Evolutionary conservation across 495 filamentous ascomycete species (phyloP), one percentile per base, ranked within the genome.

Genomic region (Trichoderma asperelloides): DNA sequence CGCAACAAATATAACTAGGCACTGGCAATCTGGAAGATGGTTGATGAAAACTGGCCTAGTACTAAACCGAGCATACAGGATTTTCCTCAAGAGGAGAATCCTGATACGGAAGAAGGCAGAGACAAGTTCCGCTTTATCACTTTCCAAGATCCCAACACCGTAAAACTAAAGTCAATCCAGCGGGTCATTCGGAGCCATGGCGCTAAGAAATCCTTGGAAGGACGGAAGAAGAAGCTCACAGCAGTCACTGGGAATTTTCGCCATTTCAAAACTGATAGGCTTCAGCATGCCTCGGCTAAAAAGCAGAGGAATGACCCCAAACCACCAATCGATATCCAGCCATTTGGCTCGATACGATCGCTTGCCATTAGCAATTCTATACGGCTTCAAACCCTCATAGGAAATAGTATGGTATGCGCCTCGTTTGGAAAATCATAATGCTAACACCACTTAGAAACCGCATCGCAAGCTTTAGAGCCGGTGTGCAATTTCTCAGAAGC

Each of bases 111-210:
- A 11, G 49, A 55, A 3, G 8, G 16, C n/a, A 11, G 4, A 9
- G 49, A 25, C 21, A 11, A 23, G 7, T 55, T 55, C 21, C 49
- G 49, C 6, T 55, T 55, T 55, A 55, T 55, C 21, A 55, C 49
- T 55, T 55, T 55, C n/a, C 49, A 55, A 55, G 49, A 55, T 55
- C 49, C 49, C 16, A 55, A 25, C n/a, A 55, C 49, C 8, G n/a
- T 55, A 11, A 55, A 55, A 23, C 21, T 55, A 23, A 55, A 55
- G 16, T 55, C 49, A n/a, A 11, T 55, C 49, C 49, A 55, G 49
- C 16, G 49, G 8, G 49, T 55, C 21, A 55, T 55, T 21, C 49
- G 49, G 18, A 55, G 49, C n/a, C 49, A 55, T 25, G 49, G 49
- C 2, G 49, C 49, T 11, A 55, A 25, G 49, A 55, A 55, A 11